Evolutionary conservation across 306 rosid species (phyloP).

Genomic region (Fagus sylvatica): DNA sequence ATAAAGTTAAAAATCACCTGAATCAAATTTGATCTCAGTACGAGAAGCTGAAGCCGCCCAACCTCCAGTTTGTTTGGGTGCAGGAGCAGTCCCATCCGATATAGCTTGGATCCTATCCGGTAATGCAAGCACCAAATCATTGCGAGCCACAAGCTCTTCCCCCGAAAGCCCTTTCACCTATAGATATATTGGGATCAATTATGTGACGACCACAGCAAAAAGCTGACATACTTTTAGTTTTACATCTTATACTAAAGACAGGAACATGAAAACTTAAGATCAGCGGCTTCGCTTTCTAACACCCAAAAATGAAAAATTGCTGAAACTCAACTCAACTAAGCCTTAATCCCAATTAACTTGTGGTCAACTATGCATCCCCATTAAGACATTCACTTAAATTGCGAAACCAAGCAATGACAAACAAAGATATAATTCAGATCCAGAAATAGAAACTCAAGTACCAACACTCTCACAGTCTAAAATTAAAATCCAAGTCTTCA

Average conservation of each 20-base stretch:
- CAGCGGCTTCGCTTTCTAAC: background rate
- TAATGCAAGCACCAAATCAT: conserved; percentile 91
- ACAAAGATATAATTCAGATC: background rate
- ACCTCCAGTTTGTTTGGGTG: conserved; percentile 76
- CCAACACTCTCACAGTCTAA: background rate
- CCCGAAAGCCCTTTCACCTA: conserved; percentile 91
- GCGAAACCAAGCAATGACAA: background rate
- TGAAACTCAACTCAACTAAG: too few relatives aligned
- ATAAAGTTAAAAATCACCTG: conserved; percentile 49
- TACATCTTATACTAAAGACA: background rate
- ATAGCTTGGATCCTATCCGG: conserved; percentile 93
- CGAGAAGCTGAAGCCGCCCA: conserved; percentile 91
- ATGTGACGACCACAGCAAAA: background rate
- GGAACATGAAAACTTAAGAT: background rate
- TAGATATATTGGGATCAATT: conserved; percentile 1
- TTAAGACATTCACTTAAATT: background rate
- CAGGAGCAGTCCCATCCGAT: conserved; percentile 90
- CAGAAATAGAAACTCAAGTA: background rate
- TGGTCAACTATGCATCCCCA: background rate
- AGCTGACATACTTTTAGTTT: background rate
- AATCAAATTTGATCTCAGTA: conserved; percentile 86
- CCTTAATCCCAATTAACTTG: too few relatives aligned
- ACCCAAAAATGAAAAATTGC: background rate
- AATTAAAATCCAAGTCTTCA: background rate
- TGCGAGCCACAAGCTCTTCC: conserved; percentile 93